Evolutionary conservation across 257 asterid genomes (phyloP), one percentile per base, ranked within the genome.

Genomic region (Datura wrightii): DNA sequence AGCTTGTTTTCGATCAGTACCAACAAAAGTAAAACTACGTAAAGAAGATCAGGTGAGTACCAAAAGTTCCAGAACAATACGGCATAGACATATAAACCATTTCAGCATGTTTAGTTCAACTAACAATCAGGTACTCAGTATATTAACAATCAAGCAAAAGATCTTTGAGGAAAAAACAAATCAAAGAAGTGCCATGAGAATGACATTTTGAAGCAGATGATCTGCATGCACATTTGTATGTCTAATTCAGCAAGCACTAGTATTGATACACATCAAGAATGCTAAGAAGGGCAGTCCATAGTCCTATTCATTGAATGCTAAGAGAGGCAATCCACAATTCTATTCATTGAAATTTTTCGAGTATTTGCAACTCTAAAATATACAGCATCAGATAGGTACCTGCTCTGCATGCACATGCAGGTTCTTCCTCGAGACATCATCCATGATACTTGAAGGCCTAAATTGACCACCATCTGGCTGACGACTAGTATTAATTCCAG

Each of bases 361-460:
- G 10, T 15, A 50, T 72, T 14, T 5, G 42, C 9, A 19, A 16
- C 84, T 37, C 44, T 36, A 69, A 36, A 48, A 39, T 81, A 44
- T 44, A 67, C 14, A 31, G 67, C 14, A 83, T 37, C 58, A 66
- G 24, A 44, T 14, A 18, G 31, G 1, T 93, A 96, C 99, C 98
- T 94, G 97, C 85, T 93, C 95, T 36, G 91, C 76, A 78, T 90
- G 87, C 88, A 70, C 54, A 46, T 80, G 89, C 52, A 92, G 93
- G 88, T 93, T 96, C 87, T 93, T 94, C 86, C 88, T 90, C 89
- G 88, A 90, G 59, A 86, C 69, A 85, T 88, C 79, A 50, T 89
- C 91, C 54, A 87, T 79, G 55, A 69, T 82, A 79, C 59, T 24
- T 18, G 94, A 76, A 84, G 94, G 85, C 79, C 80, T 86, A 36